Base-by-base conservation (phyloP, 2,329 filamentous ascomycete species). In the Penicillium vulpinum region DNA sequence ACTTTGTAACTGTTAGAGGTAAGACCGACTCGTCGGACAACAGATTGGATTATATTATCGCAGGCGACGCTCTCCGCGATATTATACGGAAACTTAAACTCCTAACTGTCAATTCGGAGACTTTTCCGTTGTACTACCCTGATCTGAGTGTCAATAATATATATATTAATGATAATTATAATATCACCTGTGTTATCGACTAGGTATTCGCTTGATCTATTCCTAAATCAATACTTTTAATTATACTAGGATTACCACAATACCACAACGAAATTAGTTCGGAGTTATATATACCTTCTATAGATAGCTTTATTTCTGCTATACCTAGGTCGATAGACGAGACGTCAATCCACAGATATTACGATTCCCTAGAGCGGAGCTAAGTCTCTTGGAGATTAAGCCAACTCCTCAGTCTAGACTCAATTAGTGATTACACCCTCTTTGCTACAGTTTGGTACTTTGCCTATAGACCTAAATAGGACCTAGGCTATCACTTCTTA, bases 41-140 rank as follows among this genome's bases (percentile, higher is more conserved):
- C 45, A 62, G 68, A 43, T 38, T 66, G 4, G 67, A 69, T 33
- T 71, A 68, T 43, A 62, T 65, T 0, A 57, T 69, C 39, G 56
- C 54, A 29, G 64, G 55, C 10, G 52, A 67, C 11, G 39, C 54
- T 39, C 64, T 67, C 15, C 56, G 43, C n/a, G 59, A 65, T 6
- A 59, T 69, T 55, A 43, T 49, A 38, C 29, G 21, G 15, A 47
- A 35, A n/a, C 31, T 49, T 18, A 1, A 38, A 29, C 33, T 38
- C 11, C 33, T 4, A 21, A 6, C 46, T 28, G 2, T 38, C 33
- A 38, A 28, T 49, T 6, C 24, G 22, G 33, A 49, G 46, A 49
- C 46, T n/a, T 49, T 48, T 21, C 46, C 33, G 22, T 38, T 49
- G 10, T 38, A 1, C 16, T 6, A 49, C n/a, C 10, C 33, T 18